Evolutionary conservation across 768 basidiomycete species (phyloP).

Genomic region (Russula griseocarnosa): DNA sequence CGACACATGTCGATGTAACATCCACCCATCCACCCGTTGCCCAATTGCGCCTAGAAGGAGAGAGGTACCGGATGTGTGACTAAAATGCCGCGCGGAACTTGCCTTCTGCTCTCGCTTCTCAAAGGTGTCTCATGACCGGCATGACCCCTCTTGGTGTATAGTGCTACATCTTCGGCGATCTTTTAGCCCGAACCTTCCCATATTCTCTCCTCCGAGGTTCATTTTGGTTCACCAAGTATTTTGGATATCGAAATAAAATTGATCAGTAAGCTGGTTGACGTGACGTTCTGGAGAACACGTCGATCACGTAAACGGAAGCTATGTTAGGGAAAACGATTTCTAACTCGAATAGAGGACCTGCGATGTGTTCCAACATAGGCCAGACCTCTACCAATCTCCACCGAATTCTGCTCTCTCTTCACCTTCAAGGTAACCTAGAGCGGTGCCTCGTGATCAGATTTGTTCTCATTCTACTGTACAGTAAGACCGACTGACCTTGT

Average conservation of each 20-base stretch:
- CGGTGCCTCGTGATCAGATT: not conserved
- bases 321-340: slow-evolving; percentile 8
- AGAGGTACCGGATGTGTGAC: not conserved
- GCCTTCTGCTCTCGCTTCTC: not conserved
- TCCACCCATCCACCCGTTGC: not conserved
- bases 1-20: slow-evolving; percentile 1
- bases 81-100: slow-evolving; percentile 15
- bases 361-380: not conserved
- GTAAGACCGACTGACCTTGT: slow-evolving; percentile 33
- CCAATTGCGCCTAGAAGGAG: not conserved
- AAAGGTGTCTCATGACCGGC: slow-evolving; percentile 21
- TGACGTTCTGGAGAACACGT: not conserved
- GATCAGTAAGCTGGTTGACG: not conserved
- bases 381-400: slow-evolving; percentile 30
- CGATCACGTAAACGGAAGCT: slow-evolving; percentile 11
- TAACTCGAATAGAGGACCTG: slow-evolving; percentile 5
- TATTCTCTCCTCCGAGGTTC: not conserved
- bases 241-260: slow-evolving; percentile 9
- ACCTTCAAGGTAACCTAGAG: slow-evolving; percentile 36
- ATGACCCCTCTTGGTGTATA: slow-evolving; percentile 16
- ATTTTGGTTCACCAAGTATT: slow-evolving; percentile 1
- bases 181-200: not conserved
- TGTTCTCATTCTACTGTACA: slow-evolving; percentile 8
- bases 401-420: slow-evolving; percentile 18
- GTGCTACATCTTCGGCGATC: not conserved